A percentile compares a stretch with the other conserved stretches of the same genome.
These are phyloP conservation scores for Aspergillus neotritici DNA, from an alignment of 2,329 filamentous ascomycete species.

Conservation along the genomic window DNA sequence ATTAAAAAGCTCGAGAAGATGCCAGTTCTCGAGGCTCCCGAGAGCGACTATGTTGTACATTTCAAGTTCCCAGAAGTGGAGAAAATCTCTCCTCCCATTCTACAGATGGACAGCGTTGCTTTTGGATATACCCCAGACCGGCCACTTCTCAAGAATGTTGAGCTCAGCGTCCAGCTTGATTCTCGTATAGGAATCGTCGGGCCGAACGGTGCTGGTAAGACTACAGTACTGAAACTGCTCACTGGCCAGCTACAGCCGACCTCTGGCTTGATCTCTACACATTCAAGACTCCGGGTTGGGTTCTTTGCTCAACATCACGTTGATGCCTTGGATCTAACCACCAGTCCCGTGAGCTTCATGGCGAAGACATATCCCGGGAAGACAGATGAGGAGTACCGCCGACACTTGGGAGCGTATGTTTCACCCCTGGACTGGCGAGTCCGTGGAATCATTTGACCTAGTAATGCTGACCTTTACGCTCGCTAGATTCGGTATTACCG, in stretches of 20 bases:
- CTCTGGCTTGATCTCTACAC: conserved; percentile 75
- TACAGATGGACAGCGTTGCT: conserved; percentile 88
- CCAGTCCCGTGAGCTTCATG: conserved; percentile 93
- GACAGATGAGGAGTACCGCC: conserved; percentile 93
- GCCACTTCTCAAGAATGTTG: conserved; percentile 74
- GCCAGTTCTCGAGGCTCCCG: conserved; percentile 83
- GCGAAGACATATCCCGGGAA: conserved; percentile 82
- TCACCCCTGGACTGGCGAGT: not conserved
- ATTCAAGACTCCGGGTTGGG: conserved; percentile 82
- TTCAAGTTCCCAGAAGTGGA: conserved; percentile 98
- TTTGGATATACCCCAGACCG: conserved; percentile 84
- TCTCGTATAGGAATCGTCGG: conserved; percentile 99
- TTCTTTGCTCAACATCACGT: conserved; percentile 99
- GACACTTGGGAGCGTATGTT: conserved; percentile 84
- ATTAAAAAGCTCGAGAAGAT: conserved; percentile 99
- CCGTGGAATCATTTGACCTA: not conserved
- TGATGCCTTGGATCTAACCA: conserved; percentile 84
- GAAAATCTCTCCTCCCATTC: conserved; percentile 93
- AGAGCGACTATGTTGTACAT: conserved; percentile 90
- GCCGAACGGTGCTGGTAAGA: conserved; percentile 97
- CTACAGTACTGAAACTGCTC: conserved; percentile 94
- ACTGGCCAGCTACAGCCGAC: conserved; percentile 76
- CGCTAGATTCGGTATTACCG: conserved; percentile 63
- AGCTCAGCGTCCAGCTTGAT: conserved; percentile 94
- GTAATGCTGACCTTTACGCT: conserved; percentile 1